phyloP scores from a whole-genome alignment of 768 basidiomycete species.

The Boletus sp. region DNA sequence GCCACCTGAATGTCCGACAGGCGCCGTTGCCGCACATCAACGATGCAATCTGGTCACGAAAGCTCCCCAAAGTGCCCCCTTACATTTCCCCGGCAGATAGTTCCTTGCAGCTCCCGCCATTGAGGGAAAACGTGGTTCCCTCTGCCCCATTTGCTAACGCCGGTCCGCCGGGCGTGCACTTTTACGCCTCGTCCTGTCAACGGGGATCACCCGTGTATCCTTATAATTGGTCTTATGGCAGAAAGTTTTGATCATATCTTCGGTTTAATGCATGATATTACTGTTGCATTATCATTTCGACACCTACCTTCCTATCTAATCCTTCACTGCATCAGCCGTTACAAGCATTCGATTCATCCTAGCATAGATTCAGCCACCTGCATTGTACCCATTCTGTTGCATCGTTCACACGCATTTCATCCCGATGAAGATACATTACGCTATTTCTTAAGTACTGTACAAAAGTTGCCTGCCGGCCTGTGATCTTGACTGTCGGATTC shows the following conservation, averaged over 20 bases:
- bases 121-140: slow-evolving; percentile 42
- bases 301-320: slow-evolving; percentile 29
- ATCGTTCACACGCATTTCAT: slow-evolving; percentile 32
- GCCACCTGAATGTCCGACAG: slow-evolving; percentile 36
- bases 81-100: slow-evolving; percentile 31
- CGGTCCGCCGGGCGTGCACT: slow-evolving; percentile 78
- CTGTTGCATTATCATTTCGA: slow-evolving; percentile 27
- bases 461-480: slow-evolving; percentile 17
- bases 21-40: slow-evolving; percentile 46
- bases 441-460: slow-evolving; percentile 32
- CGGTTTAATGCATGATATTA: slow-evolving; percentile 28
- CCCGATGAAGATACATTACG: slow-evolving; percentile 33
- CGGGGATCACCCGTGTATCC: slow-evolving; percentile 35
- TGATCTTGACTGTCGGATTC: slow-evolving; percentile 5
- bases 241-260: slow-evolving; percentile 27
- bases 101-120: slow-evolving; percentile 35
- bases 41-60: slow-evolving; percentile 49
- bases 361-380: slow-evolving; percentile 36
- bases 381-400: slow-evolving; percentile 35
- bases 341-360: slow-evolving; percentile 35
- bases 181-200: slow-evolving; percentile 44
- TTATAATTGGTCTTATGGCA: slow-evolving; percentile 39
- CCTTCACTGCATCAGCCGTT: slow-evolving; percentile 28
- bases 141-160: slow-evolving; percentile 81
- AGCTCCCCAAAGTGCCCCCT: slow-evolving; percentile 19